Percentiles rank a stretch among this genome's conserved stretches.
Evolutionary conservation across 176 grass and related monocot species (phyloP).

Genomic region (Dactylis glomerata): DNA sequence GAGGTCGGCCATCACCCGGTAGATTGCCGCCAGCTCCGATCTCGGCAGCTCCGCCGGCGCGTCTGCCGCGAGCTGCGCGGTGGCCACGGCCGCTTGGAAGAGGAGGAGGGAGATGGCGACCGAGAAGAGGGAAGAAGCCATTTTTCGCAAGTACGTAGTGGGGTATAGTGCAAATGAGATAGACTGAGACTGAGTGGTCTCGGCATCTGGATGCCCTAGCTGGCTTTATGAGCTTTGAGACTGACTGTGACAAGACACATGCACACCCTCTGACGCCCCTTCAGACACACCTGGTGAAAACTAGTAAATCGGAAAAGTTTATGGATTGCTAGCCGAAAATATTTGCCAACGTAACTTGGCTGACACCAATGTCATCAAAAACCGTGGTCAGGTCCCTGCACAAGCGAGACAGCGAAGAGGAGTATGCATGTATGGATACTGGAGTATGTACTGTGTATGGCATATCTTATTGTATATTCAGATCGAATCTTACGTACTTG

Average conservation of each 20-base stretch:
- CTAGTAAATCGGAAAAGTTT: background rate
- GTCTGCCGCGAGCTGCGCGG: constrained; percentile 1
- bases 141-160: background rate
- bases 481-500: background rate
- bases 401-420: too few species aligned
- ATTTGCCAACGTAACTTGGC: background rate
- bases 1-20: constrained; percentile 53
- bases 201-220: background rate
- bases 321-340: background rate
- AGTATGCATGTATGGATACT: background rate
- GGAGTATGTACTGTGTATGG: background rate
- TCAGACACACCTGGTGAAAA: background rate
- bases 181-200: background rate
- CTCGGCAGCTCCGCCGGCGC: constrained; percentile 35
- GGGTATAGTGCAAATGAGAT: background rate
- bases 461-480: background rate
- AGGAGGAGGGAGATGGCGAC: background rate
- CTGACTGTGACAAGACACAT: background rate
- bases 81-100: background rate
- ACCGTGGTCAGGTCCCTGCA: background rate
- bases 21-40: constrained; percentile 62
- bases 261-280: background rate
- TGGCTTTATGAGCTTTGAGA: constrained; percentile 27
- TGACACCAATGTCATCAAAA: constrained; percentile 5
- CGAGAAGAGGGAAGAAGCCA: constrained; percentile 14